phyloP scores from a whole-genome alignment of 495 filamentous ascomycete genomes.

The Tuber brumale region DNA sequence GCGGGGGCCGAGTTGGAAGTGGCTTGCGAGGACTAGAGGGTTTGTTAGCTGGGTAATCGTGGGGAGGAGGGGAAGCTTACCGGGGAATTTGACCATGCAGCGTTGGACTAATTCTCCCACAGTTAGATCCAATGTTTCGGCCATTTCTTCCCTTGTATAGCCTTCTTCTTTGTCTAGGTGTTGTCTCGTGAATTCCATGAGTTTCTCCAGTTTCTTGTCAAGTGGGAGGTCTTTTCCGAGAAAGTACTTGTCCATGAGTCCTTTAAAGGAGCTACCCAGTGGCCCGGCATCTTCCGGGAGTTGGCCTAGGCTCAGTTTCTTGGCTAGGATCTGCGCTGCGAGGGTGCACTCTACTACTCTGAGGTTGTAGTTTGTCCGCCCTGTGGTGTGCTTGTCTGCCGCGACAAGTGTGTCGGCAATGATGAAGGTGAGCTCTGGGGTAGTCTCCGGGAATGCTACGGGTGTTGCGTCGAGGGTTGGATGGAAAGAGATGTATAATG shows the following conservation, averaged over 20 bases:
- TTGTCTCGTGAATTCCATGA: slow-evolving; percentile 58
- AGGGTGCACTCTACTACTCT: slow-evolving; percentile 92
- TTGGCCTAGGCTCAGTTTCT: slow-evolving; percentile 52
- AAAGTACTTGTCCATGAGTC: slow-evolving; percentile 78
- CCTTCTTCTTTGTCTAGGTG: slow-evolving; percentile 67
- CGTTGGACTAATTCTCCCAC: slow-evolving; percentile 63
- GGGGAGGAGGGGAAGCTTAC: not conserved
- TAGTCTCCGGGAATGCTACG: slow-evolving; percentile 74
- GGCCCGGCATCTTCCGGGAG: slow-evolving; percentile 77
- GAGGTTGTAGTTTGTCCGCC: slow-evolving; percentile 89
- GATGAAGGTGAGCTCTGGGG: slow-evolving; percentile 80
- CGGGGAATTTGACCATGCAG: slow-evolving; percentile 74
- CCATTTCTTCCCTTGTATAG: slow-evolving; percentile 83
- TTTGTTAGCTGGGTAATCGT: not conserved
- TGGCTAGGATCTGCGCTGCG: slow-evolving; percentile 69
- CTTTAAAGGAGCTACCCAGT: slow-evolving; percentile 72
- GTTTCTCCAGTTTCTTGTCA: slow-evolving; percentile 52
- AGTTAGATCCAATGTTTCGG: slow-evolving; percentile 60
- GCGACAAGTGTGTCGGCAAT: slow-evolving; percentile 91
- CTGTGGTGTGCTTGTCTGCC: slow-evolving; percentile 89
- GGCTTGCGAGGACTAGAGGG: slow-evolving; percentile 61
- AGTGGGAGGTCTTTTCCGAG: slow-evolving; percentile 50
- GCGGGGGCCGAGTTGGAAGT: slow-evolving; percentile 80
- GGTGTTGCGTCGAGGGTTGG: slow-evolving; percentile 69
- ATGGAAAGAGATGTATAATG: slow-evolving; percentile 83